Evolutionary conservation across 2,329 filamentous ascomycete species (phyloP).

Genomic region (Hypomyces rosellus): DNA sequence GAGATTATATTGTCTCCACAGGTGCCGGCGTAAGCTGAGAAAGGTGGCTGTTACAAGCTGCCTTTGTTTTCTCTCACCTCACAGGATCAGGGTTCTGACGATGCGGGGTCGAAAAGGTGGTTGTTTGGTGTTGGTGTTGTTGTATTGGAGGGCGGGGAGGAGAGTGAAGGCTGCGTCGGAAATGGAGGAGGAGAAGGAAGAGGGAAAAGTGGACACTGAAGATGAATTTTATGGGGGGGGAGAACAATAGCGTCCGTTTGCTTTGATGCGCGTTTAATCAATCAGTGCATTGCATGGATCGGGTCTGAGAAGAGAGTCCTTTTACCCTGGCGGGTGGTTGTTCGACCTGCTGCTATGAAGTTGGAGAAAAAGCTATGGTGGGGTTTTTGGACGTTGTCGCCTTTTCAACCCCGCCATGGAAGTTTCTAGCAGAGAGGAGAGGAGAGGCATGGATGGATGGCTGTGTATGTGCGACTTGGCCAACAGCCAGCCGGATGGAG

Average conservation of each 20-base stretch:
- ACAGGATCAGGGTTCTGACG: no score
- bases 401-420: conserved; percentile 5
- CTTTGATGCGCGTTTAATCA: background rate
- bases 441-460: background rate
- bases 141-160: no score
- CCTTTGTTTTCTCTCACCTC: no score
- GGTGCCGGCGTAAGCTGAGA: background rate
- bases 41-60: background rate
- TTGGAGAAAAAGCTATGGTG: background rate
- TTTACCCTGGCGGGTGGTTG: no score
- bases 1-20: background rate
- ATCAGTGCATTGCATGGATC: background rate
- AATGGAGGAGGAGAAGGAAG: background rate
- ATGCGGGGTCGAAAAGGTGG: no score
- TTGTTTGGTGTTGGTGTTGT: no score
- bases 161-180: background rate
- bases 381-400: background rate
- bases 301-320: no score
- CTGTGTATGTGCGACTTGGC: background rate
- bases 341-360: no score
- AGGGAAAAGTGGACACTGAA: background rate
- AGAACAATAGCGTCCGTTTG: background rate
- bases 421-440: conserved; percentile 8
- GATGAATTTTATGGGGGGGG: background rate
- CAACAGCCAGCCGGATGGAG: no score